These are phyloP conservation scores for Penstemon barbatus DNA, from an alignment of 257 asterid genomes.

Conservation along the genomic window DNA sequence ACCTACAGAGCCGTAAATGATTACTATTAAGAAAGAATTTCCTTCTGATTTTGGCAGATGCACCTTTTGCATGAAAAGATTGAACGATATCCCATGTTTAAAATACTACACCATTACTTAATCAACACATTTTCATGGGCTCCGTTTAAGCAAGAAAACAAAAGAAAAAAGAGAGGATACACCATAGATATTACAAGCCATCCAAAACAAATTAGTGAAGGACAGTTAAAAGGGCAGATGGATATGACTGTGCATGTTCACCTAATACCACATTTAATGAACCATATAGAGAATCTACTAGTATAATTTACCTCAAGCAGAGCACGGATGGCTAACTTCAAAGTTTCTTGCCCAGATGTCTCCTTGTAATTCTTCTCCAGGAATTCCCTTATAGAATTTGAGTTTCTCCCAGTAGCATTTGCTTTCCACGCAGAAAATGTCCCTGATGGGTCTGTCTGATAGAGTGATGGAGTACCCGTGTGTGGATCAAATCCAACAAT, in stretches of 20 bases:
- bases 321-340: slow-evolving; percentile 95
- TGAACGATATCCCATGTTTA: background rate
- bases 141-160: background rate
- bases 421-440: slow-evolving; percentile 99
- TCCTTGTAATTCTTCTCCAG: slow-evolving; percentile 97
- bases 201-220: background rate
- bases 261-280: background rate
- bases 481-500: slow-evolving; percentile 98
- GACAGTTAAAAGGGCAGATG: background rate
- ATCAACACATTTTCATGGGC: background rate
- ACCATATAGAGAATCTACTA: slow-evolving; percentile 1
- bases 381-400: slow-evolving; percentile 89
- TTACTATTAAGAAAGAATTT: too few relatives aligned
- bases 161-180: background rate
- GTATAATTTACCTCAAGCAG: slow-evolving; percentile 74
- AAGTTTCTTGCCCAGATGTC: slow-evolving; percentile 94
- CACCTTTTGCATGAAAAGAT: background rate
- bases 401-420: slow-evolving; percentile 96
- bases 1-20: too few relatives aligned
- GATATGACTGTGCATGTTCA: background rate
- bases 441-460: slow-evolving; percentile 98
- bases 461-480: slow-evolving; percentile 78
- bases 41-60: too few relatives aligned
- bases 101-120: background rate
- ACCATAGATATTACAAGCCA: background rate